Evolutionary conservation across 2,329 filamentous ascomycete species (phyloP), one percentile per base, ranked within the genome.

Genomic region (Pyrenophora seminiperda): DNA sequence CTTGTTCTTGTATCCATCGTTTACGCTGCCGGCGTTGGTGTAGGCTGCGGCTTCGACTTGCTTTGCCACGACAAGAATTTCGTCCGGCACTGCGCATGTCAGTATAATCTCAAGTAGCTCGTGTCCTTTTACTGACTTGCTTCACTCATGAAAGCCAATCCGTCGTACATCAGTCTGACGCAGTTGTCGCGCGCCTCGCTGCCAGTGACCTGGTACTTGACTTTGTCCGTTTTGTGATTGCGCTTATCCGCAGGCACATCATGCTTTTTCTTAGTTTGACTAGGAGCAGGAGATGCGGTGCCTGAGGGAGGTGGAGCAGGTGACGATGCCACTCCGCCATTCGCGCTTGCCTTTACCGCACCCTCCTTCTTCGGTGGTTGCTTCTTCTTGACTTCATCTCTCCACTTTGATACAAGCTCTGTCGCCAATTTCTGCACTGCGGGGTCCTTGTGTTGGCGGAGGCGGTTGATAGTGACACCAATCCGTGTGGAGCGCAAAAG

Each of bases 81-180:
- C 79, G 45, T 86, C 85, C 19, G 90, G 79, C 7, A 79, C 67
- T 77, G 45, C 43, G 4, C 20, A 49, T 32, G 53, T 66, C 48
- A 65, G 56, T n/a, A 40, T 15, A 36, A 34, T 14, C 7, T 32
- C 13, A 66, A 68, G 18, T 17, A 45, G 18, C 15, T 11, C 30
- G 18, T 30, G 17, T 37, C 41, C 13, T 5, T 14, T 15, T 27
- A 68, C 75, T 62, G 68, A 77, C 76, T 55, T 42, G 79, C 77
- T 54, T 77, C 71, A 20, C 89, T 84, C 72, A 89, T 88, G 49
- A 85, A 83, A 38, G 88, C 91, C 56, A 99, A 81, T 13, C 92
- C 94, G 66, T 99, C 94, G 78, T 97, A 99, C 73, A 99, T 83
- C 34, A 99, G 82, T 41, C 91, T 91, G 56, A 97, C 86, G 72